Evolutionary conservation across 2,329 filamentous ascomycete species (phyloP).

Genomic region (Hortaea werneckii): DNA sequence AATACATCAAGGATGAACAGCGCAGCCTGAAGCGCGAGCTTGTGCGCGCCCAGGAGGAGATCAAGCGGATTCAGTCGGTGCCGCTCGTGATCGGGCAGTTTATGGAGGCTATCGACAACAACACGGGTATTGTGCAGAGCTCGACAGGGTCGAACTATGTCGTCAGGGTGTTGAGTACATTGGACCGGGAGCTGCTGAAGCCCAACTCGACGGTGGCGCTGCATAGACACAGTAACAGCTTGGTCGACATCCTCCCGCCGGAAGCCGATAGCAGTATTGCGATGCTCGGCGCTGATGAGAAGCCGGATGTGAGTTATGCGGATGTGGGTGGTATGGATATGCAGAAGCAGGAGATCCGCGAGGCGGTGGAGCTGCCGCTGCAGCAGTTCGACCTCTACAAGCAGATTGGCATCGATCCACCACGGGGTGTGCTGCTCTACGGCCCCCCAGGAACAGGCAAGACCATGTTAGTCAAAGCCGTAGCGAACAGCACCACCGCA

Average conservation of each 20-base stretch:
- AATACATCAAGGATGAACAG: conserved; percentile 99
- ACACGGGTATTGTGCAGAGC: conserved; percentile 96
- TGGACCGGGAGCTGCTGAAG: conserved; percentile 96
- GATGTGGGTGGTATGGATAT: conserved; percentile 97
- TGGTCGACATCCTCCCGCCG: conserved; percentile 96
- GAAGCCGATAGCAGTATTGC: conserved; percentile 98
- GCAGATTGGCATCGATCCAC: conserved; percentile 97
- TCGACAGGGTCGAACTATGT: conserved; percentile 98
- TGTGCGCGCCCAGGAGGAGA: conserved; percentile 95
- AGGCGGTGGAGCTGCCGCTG: conserved; percentile 91
- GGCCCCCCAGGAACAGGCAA: conserved; percentile 93
- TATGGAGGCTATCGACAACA: conserved; percentile 99
- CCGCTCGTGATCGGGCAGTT: conserved; percentile 97
- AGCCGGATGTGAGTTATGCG: conserved; percentile 95
- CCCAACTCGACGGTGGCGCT: conserved; percentile 95
- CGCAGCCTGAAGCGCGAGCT: conserved; percentile 94
- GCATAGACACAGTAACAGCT: conserved; percentile 94
- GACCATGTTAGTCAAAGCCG: conserved; percentile 96
- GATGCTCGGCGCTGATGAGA: conserved; percentile 93
- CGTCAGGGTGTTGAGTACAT: conserved; percentile 92
- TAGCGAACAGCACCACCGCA: conserved; percentile 94
- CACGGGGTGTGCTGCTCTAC: conserved; percentile 89
- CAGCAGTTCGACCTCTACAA: conserved; percentile 98
- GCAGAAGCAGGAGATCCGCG: conserved; percentile 99
- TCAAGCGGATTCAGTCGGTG: conserved; percentile 98